Conservation (phyloP, 164 flowering plant species). For the Buxus sempervirens region DNA sequence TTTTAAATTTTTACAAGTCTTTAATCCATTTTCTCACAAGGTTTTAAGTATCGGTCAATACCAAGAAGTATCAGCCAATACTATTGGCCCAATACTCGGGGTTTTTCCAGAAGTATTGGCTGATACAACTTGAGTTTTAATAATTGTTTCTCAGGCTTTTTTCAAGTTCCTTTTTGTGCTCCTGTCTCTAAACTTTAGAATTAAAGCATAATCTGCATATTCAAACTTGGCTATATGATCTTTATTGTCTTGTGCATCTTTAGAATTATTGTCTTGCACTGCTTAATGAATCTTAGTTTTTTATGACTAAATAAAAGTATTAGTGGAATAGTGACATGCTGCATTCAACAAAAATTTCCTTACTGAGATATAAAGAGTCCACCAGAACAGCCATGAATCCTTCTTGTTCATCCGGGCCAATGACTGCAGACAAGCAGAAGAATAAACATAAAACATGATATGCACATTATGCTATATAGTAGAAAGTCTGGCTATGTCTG, state of each 20-base stretch:
- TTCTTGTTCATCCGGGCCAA: conserved; percentile 96
- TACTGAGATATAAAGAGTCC: conserved; percentile 90
- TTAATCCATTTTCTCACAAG: too few species aligned
- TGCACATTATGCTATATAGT: not conserved
- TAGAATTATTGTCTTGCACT: not conserved
- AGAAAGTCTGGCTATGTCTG: not conserved
- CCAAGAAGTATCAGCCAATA: too few species aligned
- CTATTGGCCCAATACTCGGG: too few species aligned
- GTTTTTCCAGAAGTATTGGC: too few species aligned
- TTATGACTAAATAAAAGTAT: not conserved
- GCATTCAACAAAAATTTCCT: conserved; percentile 19
- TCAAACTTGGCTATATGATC: not conserved
- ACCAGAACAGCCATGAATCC: conserved; percentile 99
- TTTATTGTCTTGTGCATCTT: too few species aligned
- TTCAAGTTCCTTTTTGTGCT: too few species aligned
- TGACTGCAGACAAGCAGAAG: conserved; percentile 42
- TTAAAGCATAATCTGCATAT: too few species aligned
- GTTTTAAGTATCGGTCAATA: too few species aligned
- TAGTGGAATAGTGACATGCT: not conserved
- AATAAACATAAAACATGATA: conserved; percentile 14
- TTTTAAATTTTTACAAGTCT: too few species aligned
- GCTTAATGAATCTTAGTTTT: not conserved
- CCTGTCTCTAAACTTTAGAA: too few species aligned
- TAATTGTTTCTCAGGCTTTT: too few species aligned
- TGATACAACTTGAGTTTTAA: too few species aligned